Evolutionary conservation across 1,284 basidiomycete genomes (phyloP).

Genomic region (Pisolithus thermaeus): DNA sequence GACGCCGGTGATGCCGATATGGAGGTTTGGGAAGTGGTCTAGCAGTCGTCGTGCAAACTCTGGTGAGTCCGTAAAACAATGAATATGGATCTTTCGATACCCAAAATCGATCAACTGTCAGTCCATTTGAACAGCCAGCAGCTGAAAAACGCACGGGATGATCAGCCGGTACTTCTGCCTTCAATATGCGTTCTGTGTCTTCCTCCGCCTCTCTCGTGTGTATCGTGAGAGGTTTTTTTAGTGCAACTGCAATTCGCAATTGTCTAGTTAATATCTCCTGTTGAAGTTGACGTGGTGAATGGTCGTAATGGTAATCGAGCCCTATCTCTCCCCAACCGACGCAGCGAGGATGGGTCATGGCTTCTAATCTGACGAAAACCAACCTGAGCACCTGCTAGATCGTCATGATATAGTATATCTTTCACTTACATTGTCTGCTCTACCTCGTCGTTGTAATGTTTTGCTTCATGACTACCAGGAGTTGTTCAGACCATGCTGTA

Average conservation of each 20-base stretch:
- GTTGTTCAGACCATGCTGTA: background rate
- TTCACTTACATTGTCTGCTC: slow-evolving; percentile 60
- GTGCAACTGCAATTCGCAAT: slow-evolving; percentile 55
- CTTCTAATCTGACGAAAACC: slow-evolving; percentile 46
- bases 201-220: slow-evolving; percentile 79
- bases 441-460: slow-evolving; percentile 57
- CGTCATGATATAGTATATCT: background rate
- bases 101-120: background rate
- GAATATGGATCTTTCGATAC: slow-evolving; percentile 58
- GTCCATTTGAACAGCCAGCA: too few species aligned
- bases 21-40: slow-evolving; percentile 70
- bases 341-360: slow-evolving; percentile 72
- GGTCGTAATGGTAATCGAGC: slow-evolving; percentile 78
- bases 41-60: slow-evolving; percentile 66
- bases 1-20: slow-evolving; percentile 78
- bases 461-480: slow-evolving; percentile 61
- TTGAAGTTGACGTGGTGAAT: slow-evolving; percentile 64
- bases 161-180: slow-evolving; percentile 61
- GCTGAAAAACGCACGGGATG: slow-evolving; percentile 43
- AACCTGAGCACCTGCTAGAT: background rate
- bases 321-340: slow-evolving; percentile 85
- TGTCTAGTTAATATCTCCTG: slow-evolving; percentile 62
- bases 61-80: slow-evolving; percentile 78
- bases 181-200: slow-evolving; percentile 72
- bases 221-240: slow-evolving; percentile 71